Conservation (phyloP, 495 filamentous ascomycete species). For the Pseudoneurospora amorphoporcata region DNA sequence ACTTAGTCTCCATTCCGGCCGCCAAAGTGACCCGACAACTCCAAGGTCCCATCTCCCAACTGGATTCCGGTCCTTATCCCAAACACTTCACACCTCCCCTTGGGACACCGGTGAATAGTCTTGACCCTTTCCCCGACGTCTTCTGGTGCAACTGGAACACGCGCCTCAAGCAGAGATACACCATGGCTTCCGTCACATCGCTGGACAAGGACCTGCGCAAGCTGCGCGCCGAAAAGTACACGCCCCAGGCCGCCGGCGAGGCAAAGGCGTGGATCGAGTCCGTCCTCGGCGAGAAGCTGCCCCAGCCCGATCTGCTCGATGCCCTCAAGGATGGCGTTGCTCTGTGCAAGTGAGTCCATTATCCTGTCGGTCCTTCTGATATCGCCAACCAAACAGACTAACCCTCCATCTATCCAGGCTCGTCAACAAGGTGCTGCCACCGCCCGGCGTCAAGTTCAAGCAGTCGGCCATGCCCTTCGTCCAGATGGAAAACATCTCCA, state of each 20-base stretch:
- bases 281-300: conserved; percentile 60
- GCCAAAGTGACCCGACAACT: background rate
- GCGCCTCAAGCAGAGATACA: background rate
- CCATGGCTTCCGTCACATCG: conserved; percentile 90
- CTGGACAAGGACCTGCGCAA: conserved; percentile 93
- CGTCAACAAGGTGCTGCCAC: conserved; percentile 67
- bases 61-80: background rate
- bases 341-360: conserved; percentile 69
- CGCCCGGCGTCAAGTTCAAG: conserved; percentile 69
- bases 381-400: conserved; percentile 5
- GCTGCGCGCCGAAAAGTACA: conserved; percentile 88
- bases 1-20: background rate
- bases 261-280: conserved; percentile 80
- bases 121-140: background rate
- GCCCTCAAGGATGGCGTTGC: conserved; percentile 79
- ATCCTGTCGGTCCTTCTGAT: background rate
- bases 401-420: conserved; percentile 46
- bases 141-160: background rate
- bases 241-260: conserved; percentile 81
- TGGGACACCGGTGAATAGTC: background rate
- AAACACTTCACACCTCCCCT: background rate
- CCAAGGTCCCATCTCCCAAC: background rate
- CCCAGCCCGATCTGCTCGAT: conserved; percentile 68
- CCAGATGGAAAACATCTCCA: conserved; percentile 98
- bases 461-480: conserved; percentile 90